These are phyloP conservation scores for Entomortierella lignicola DNA, from an alignment of 192 early-diverging fungal genomes.

Conservation along the genomic window DNA sequence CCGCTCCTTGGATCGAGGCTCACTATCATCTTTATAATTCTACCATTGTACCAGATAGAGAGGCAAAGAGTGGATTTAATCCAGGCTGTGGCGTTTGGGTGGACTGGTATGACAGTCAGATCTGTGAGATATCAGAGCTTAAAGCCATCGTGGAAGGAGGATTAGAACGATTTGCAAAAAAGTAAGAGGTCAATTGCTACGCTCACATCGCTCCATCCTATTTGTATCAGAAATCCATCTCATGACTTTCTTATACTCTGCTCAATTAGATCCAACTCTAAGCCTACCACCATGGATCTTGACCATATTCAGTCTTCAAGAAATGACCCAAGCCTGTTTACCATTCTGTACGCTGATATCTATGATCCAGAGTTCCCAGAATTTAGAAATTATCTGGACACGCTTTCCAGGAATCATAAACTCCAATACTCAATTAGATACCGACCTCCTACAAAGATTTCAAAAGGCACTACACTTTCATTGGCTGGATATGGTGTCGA, in stretches of 20 bases:
- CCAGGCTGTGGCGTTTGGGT: slow-evolving; percentile 70
- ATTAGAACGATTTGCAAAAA: slow-evolving; percentile 2
- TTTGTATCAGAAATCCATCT: too few relatives aligned
- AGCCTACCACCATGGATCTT: slow-evolving; percentile 45
- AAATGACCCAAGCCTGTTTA: slow-evolving; percentile 26
- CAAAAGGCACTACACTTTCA: slow-evolving; percentile 47
- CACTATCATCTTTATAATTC: slow-evolving; percentile 86
- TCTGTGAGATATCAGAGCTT: slow-evolving; percentile 65
- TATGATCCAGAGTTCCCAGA: slow-evolving; percentile 64
- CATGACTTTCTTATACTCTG: neutral
- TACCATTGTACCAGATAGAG: slow-evolving; percentile 66
- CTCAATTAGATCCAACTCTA: slow-evolving; percentile 11
- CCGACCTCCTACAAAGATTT: slow-evolving; percentile 55
- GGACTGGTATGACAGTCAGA: slow-evolving; percentile 76
- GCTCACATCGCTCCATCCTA: too few relatives aligned
- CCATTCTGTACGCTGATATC: slow-evolving; percentile 85
- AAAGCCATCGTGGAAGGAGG: slow-evolving; percentile 50
- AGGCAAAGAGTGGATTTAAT: slow-evolving; percentile 58
- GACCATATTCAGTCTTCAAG: slow-evolving; percentile 23
- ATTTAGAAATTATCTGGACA: slow-evolving; percentile 66
- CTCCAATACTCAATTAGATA: slow-evolving; percentile 82
- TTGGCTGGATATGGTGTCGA: slow-evolving; percentile 94
- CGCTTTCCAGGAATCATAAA: slow-evolving; percentile 58
- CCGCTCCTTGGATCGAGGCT: slow-evolving; percentile 85
- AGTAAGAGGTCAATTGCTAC: slow-evolving; percentile 4